Evolutionary conservation across 805 yeast species (phyloP).

Genomic region (Yamadazyma sp.): DNA sequence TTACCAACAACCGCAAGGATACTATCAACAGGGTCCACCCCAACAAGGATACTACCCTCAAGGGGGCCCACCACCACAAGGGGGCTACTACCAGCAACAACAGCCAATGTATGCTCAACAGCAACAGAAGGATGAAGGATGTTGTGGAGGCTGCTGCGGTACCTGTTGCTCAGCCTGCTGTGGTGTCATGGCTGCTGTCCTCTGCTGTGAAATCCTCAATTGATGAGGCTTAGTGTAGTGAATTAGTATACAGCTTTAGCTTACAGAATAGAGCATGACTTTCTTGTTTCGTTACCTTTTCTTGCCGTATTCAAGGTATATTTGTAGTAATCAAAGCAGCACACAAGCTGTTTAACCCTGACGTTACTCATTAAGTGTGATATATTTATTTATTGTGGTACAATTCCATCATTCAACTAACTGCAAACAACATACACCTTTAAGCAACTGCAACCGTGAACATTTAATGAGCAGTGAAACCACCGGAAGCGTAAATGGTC

Average conservation of each 20-base stretch:
- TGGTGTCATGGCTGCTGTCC: conserved; percentile 30
- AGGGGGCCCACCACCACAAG: conserved; percentile 25
- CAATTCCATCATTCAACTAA: too few species aligned
- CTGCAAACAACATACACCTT: too few species aligned
- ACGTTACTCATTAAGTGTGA: too few species aligned
- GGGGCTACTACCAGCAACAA: conserved; percentile 39
- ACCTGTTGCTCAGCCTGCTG: conserved; percentile 30
- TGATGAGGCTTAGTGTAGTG: too few species aligned
- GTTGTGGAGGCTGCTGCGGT: conserved; percentile 35
- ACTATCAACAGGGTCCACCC: conserved; percentile 26
- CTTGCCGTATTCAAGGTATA: too few species aligned
- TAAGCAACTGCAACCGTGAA: too few species aligned
- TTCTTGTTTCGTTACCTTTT: too few species aligned
- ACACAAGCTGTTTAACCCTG: too few species aligned
- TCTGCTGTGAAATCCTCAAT: conserved; percentile 36
- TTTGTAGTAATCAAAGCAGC: too few species aligned
- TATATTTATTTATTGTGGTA: too few species aligned
- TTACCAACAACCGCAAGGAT: conserved; percentile 16
- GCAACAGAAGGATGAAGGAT: conserved; percentile 25
- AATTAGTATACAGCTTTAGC: too few species aligned
- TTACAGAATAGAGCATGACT: too few species aligned
- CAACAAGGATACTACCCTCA: conserved; percentile 17
- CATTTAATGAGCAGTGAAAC: conserved; percentile 63
- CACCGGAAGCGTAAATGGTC: conserved; percentile 63
- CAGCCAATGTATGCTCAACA: conserved; percentile 47